Evolutionary conservation across 306 rosid species (phyloP).

Genomic region (Delonix regia): DNA sequence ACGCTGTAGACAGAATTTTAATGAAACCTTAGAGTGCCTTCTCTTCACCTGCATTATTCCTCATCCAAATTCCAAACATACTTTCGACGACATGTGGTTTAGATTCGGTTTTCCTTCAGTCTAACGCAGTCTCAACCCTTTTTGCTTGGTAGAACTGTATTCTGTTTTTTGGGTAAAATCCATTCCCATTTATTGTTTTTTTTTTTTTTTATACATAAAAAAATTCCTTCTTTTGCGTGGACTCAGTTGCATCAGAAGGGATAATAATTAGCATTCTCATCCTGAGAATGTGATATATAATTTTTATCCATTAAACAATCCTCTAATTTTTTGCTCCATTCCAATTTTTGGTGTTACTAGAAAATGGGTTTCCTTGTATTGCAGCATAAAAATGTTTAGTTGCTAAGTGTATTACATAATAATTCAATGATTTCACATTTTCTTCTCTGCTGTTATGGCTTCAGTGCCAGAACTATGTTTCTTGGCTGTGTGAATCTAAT

Average conservation of each 20-base stretch:
- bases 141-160: neutral
- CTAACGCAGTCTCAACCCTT: too few relatives aligned
- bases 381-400: neutral
- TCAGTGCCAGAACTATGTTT: slow-evolving; percentile 10
- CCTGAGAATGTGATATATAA: slow-evolving; percentile 20
- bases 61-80: neutral
- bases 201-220: neutral
- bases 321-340: neutral
- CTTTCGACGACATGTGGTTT: neutral
- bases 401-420: neutral
- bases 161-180: neutral
- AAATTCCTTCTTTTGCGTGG: neutral
- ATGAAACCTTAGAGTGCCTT: neutral
- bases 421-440: slow-evolving; percentile 14
- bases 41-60: neutral
- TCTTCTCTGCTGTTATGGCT: slow-evolving; percentile 15
- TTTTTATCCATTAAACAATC: neutral
- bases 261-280: slow-evolving; percentile 12
- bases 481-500: neutral
- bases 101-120: too few relatives aligned
- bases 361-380: neutral
- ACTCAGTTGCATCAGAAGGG: slow-evolving; percentile 2
- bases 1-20: neutral
- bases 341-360: slow-evolving; percentile 4
- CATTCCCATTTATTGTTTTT: neutral